Conservation (phyloP, 1,284 basidiomycete genomes). For the Fomitopsis pinicola region DNA sequence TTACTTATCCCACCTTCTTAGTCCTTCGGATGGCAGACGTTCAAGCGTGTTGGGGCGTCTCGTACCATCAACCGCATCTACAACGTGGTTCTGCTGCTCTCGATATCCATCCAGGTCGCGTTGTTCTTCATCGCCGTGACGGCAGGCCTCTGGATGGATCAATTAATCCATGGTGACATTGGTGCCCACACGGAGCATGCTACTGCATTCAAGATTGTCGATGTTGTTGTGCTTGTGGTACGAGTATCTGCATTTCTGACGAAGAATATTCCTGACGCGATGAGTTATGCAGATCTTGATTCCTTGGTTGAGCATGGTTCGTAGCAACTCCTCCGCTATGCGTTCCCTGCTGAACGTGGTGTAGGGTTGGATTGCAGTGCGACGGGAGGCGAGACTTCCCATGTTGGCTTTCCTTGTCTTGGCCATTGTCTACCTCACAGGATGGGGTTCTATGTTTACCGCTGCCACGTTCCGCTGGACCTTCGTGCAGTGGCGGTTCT, state of each 20-base stretch:
- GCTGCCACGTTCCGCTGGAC: constrained; percentile 72
- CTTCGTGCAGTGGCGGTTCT: constrained; percentile 71
- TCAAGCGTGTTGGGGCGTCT: constrained; percentile 80
- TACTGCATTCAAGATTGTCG: constrained; percentile 49
- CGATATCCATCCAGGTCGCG: constrained; percentile 69
- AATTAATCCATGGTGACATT: constrained; percentile 62
- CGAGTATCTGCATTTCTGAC: constrained; percentile 22
- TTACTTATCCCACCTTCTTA: constrained; percentile 21
- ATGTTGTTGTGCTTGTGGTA: constrained; percentile 56
- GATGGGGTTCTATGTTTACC: constrained; percentile 70
- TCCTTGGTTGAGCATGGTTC: constrained; percentile 62
- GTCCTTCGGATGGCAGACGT: constrained; percentile 80
- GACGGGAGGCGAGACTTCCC: constrained; percentile 53
- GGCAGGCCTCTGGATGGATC: constrained; percentile 73
- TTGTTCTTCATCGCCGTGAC: constrained; percentile 72
- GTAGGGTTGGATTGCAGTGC: constrained; percentile 72
- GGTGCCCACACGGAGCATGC: constrained; percentile 44
- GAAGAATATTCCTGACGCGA: constrained; percentile 6
- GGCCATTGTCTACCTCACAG: constrained; percentile 55
- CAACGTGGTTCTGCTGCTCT: constrained; percentile 65
- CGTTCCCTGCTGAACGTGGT: background rate
- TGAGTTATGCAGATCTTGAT: constrained; percentile 46
- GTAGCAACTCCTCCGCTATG: constrained; percentile 11
- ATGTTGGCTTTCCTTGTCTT: constrained; percentile 63
- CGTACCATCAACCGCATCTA: constrained; percentile 69